Conservation (phyloP, 306 rosid species). For the Argentina anserina region DNA sequence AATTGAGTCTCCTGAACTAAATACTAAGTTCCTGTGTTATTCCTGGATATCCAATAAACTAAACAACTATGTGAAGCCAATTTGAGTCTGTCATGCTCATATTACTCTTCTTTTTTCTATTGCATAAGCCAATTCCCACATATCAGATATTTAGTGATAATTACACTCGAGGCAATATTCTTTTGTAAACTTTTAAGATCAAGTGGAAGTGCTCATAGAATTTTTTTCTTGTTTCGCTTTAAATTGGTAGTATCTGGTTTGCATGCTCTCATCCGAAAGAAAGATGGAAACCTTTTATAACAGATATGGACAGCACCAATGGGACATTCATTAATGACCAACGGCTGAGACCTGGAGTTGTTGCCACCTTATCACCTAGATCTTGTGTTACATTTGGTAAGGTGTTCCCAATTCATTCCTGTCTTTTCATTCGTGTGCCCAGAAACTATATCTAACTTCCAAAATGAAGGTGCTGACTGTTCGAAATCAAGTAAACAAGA, state of each 20-base stretch:
- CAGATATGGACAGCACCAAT: conserved; percentile 91
- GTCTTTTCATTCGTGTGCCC: not conserved
- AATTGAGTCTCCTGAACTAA: not conserved
- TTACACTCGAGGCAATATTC: not conserved
- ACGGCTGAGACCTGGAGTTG: conserved; percentile 70
- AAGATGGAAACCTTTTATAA: conserved; percentile 59
- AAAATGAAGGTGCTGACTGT: too few species aligned
- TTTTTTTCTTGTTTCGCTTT: conserved; percentile 1
- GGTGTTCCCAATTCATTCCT: conserved; percentile 7
- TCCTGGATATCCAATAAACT: not conserved
- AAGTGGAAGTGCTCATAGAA: not conserved
- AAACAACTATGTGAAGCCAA: not conserved
- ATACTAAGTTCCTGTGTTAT: not conserved
- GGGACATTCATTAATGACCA: conserved; percentile 79
- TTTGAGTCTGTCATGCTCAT: not conserved
- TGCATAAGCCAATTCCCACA: not conserved
- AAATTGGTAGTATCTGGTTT: conserved; percentile 54
- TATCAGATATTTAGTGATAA: not conserved
- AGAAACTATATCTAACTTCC: too few species aligned
- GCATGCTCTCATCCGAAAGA: conserved; percentile 73
- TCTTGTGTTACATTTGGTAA: conserved; percentile 75
- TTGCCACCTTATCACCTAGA: conserved; percentile 51
- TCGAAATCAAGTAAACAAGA: too few species aligned
- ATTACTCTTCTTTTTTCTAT: not conserved
- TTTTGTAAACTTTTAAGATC: not conserved